Conservation (phyloP, 495 filamentous ascomycete genomes). For the Neurospora sp. region DNA sequence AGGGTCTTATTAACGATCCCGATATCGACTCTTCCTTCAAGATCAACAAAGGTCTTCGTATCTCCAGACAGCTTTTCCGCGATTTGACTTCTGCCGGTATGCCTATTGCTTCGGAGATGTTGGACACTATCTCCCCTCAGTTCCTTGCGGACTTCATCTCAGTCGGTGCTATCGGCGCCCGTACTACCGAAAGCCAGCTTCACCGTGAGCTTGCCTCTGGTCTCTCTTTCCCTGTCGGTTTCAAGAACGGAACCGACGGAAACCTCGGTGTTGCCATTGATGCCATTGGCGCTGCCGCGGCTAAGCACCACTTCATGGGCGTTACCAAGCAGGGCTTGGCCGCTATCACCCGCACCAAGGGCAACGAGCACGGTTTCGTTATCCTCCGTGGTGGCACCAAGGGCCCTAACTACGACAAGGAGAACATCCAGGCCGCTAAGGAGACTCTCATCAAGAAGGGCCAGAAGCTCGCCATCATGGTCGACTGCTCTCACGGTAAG, state of each 20-base stretch:
- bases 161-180: conserved; percentile 87
- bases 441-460: conserved; percentile 76
- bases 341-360: conserved; percentile 82
- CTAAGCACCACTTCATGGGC: conserved; percentile 95
- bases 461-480: conserved; percentile 85
- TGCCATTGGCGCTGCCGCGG: conserved; percentile 82
- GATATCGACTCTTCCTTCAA: conserved; percentile 96
- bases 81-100: conserved; percentile 79
- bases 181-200: conserved; percentile 94
- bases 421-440: conserved; percentile 66
- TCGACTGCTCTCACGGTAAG: conserved; percentile 90
- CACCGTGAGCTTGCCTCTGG: conserved; percentile 95
- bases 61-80: conserved; percentile 80
- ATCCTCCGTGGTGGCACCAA: conserved; percentile 84
- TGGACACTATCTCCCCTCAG: conserved; percentile 93
- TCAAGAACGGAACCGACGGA: conserved; percentile 99
- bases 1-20: conserved; percentile 97
- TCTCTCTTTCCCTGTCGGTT: conserved; percentile 94
- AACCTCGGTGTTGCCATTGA: conserved; percentile 90
- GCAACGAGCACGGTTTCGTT: conserved; percentile 95
- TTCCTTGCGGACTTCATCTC: conserved; percentile 94
- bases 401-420: conserved; percentile 91
- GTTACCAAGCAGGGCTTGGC: conserved; percentile 98
- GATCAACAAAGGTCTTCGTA: conserved; percentile 96
- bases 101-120: conserved; percentile 94